Evolutionary conservation across 2,329 filamentous ascomycete species (phyloP), one percentile per base, ranked within the genome.

Genomic region (Scortechinia acanthostroma): DNA sequence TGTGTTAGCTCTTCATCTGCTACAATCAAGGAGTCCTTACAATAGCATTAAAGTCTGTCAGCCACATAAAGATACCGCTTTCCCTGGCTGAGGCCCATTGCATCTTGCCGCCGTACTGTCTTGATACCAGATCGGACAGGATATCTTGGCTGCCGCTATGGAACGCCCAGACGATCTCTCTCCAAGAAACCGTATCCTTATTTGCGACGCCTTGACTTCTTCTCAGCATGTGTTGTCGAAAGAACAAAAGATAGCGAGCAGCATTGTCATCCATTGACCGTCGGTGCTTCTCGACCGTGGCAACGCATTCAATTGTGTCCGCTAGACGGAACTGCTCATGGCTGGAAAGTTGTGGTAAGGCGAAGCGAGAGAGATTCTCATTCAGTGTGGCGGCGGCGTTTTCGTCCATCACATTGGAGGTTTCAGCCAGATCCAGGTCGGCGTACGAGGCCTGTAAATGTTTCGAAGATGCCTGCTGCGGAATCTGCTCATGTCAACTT

Each of bases 11-110:
- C 25, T n/a, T 30, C n/a, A n/a, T 10, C n/a, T n/a, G n/a, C n/a
- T n/a, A n/a, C 10, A n/a, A n/a, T 10, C n/a, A 10, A 30, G 25
- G 25, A n/a, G 6, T 17, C 14, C 35, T 10, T 40, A 93, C 88
- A 58, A 97, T 69, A 19, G 89, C 82, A 45, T 75, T 77, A 16
- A 73, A 63, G 60, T 96, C 91, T 1, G 81, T 79, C 50, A 98
- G 73, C 91, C 93, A 98, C 82, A 96, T 91, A 58, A 95, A 96
- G 46, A 97, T 74, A 10, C 93, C 93, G 52, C 86, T 88, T 58
- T 94, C 86, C 42, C 86, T 76, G 1, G 91, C 93, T 54, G 91
- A 77, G 50, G 86, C 77, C 93, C 93, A 98, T 4, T 84, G 68
- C 68, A 97, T 74, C 48, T 79, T 83, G 1, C 85, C 84, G 50